These are phyloP conservation scores for Wickerhamiella occidentalis DNA, from an alignment of 805 yeast genomes.

Conservation along the genomic window DNA sequence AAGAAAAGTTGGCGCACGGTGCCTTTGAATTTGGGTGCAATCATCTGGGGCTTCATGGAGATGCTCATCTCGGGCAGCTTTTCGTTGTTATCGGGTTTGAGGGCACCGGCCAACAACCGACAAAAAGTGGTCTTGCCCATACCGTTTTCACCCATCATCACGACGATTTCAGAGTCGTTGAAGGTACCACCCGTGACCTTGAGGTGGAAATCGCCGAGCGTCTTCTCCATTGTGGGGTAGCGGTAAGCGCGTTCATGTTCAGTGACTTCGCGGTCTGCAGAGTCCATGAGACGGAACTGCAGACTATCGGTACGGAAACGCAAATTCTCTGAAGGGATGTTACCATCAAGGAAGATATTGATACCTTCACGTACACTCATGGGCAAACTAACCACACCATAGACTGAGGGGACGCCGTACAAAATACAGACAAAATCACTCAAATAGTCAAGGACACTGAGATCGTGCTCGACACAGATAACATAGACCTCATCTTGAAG, in stretches of 20 bases:
- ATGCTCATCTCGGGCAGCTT: constrained; percentile 81
- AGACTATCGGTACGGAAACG: constrained; percentile 93
- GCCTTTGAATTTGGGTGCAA: constrained; percentile 97
- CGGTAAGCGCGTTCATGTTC: constrained; percentile 69
- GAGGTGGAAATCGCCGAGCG: constrained; percentile 92
- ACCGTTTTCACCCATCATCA: constrained; percentile 99
- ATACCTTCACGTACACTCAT: constrained; percentile 97
- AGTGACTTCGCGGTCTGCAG: constrained; percentile 58
- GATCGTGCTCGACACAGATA: constrained; percentile 97
- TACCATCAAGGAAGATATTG: constrained; percentile 96
- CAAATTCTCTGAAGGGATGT: constrained; percentile 91
- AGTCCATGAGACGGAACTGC: constrained; percentile 86
- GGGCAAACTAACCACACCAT: constrained; percentile 97
- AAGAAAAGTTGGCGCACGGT: constrained; percentile 95
- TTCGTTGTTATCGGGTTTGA: constrained; percentile 67
- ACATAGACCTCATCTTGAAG: constrained; percentile 65
- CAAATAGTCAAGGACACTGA: constrained; percentile 90
- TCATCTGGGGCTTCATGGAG: constrained; percentile 97
- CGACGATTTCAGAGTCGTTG: constrained; percentile 91
- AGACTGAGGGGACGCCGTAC: constrained; percentile 96
- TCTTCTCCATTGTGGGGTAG: constrained; percentile 76
- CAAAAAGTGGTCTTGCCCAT: constrained; percentile 99
- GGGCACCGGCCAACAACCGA: constrained; percentile 85
- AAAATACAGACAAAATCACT: constrained; percentile 94
- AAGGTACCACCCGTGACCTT: constrained; percentile 77